A percentile compares a stretch with the other conserved stretches of the same genome.
These are phyloP conservation scores for Daldinia loculata DNA, from an alignment of 495 filamentous ascomycete species.

Conservation along the genomic window DNA sequence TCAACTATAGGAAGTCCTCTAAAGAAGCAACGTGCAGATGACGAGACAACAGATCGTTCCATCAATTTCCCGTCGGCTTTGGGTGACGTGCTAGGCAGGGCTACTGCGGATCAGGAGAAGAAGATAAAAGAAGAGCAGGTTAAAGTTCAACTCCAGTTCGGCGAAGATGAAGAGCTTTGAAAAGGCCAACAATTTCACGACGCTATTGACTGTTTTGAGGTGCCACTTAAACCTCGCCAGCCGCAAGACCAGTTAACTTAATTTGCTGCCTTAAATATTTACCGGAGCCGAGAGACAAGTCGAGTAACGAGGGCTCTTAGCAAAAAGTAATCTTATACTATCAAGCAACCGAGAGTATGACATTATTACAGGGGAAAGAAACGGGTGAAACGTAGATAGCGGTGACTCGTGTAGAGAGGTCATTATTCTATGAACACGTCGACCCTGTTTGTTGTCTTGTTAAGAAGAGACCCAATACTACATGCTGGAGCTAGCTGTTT, in stretches of 20 bases:
- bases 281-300: neutral
- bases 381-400: neutral
- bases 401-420: neutral
- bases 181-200: neutral
- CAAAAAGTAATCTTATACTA: neutral
- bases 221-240: neutral
- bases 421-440: slow-evolving; percentile 1
- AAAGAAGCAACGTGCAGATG: slow-evolving; percentile 82
- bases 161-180: slow-evolving; percentile 58
- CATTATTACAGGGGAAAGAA: neutral
- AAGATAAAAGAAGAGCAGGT: slow-evolving; percentile 44
- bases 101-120: slow-evolving; percentile 51
- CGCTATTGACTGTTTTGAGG: neutral
- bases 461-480: neutral
- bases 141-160: slow-evolving; percentile 27
- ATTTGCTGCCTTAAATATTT: neutral
- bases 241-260: neutral
- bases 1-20: slow-evolving; percentile 76
- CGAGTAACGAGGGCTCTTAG: neutral
- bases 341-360: neutral
- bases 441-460: neutral
- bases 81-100: slow-evolving; percentile 57
- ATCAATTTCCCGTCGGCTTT: slow-evolving; percentile 54
- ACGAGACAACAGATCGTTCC: slow-evolving; percentile 61
- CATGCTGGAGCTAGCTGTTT: neutral